Percentiles rank a stretch among this genome's conserved stretches.
Conservation (phyloP, 306 rosid species). For the Vigna angularis region DNA sequence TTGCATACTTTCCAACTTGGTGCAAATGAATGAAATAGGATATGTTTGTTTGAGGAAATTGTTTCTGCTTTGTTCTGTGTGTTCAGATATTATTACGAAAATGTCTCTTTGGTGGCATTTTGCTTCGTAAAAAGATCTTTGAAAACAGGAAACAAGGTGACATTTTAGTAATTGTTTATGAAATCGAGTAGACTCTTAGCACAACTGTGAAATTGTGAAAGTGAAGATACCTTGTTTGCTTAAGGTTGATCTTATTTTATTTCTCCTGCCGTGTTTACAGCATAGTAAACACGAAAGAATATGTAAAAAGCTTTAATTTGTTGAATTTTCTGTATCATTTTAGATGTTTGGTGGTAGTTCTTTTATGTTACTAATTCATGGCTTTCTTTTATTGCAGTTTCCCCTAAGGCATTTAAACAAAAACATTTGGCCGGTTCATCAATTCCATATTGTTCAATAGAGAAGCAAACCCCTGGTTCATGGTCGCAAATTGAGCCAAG, state of each 20-base stretch:
- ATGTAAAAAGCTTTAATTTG: neutral
- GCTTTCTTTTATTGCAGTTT: slow-evolving; percentile 59
- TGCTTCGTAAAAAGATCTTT: neutral
- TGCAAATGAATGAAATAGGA: neutral
- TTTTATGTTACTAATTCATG: slow-evolving; percentile 40
- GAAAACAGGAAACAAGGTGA: neutral
- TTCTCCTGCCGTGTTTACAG: neutral
- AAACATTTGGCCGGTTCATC: slow-evolving; percentile 75
- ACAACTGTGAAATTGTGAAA: slow-evolving; percentile 36
- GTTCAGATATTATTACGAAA: neutral
- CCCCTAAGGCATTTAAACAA: slow-evolving; percentile 71
- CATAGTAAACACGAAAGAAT: neutral
- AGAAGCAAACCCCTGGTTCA: slow-evolving; percentile 73
- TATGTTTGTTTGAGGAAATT: slow-evolving; percentile 4
- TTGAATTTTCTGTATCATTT: slow-evolving; percentile 14
- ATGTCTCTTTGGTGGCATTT: neutral
- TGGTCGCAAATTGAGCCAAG: slow-evolving; percentile 91
- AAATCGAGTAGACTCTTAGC: slow-evolving; percentile 15
- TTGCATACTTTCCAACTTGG: slow-evolving; percentile 1
- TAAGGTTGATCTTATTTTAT: slow-evolving; percentile 14
- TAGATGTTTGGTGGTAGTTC: slow-evolving; percentile 33
- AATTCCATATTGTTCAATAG: slow-evolving; percentile 69
- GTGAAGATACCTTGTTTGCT: slow-evolving; percentile 11
- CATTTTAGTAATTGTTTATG: neutral
- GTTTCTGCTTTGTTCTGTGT: neutral